Base-by-base conservation (phyloP, 352 stramenopile species). In the Phytophthora colocasiae region DNA sequence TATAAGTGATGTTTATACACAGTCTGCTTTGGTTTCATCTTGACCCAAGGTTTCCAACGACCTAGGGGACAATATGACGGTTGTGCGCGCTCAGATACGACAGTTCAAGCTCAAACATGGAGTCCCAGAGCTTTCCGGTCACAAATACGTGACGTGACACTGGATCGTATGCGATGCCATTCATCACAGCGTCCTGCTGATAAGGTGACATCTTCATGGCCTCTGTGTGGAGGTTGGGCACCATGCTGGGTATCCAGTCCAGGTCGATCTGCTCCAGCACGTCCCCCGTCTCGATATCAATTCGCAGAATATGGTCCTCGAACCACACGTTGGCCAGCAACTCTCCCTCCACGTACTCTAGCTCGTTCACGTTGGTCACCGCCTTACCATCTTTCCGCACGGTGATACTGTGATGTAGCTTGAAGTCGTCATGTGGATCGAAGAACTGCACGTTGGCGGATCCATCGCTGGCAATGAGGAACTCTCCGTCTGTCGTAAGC, bases 241-340 rank as follows among this genome's bases (percentile, higher is more conserved):
- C 88, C 52, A 95, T 83, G 26, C 67, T 83, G 9, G 59, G 44
- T 31, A 96, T 60, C 80, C 83, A 89, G 27, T 70, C 58, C 12
- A 97, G 60, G 58, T 96, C 81, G 14, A 96, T 81, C 43, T 76
- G 58, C 59, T 95, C 85, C 15, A 94, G 51, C 19, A 97, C 83
- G 15, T 60, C 43, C 17, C 90, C 90, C 27, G 73, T 87, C n/a
- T 36, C 48, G 14, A 84, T 72, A 57, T 96, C 75, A 46, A 97
- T 97, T 11, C 85, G 81, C 41, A 96, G 50, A 22, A 97, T 77
- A 48, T 85, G 32, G 59, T 91, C 77, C 45, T 85, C 64, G 58
- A 91, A 90, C 90, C 90, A 97, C 17, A 97, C 83, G 56, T 97
- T 97, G 14, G 90, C 90, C 9, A 96, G 76, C 19, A 97, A 75